Evolutionary conservation across 2,329 filamentous ascomycete species (phyloP).

Genomic region (Hymenoscyphus scutula): DNA sequence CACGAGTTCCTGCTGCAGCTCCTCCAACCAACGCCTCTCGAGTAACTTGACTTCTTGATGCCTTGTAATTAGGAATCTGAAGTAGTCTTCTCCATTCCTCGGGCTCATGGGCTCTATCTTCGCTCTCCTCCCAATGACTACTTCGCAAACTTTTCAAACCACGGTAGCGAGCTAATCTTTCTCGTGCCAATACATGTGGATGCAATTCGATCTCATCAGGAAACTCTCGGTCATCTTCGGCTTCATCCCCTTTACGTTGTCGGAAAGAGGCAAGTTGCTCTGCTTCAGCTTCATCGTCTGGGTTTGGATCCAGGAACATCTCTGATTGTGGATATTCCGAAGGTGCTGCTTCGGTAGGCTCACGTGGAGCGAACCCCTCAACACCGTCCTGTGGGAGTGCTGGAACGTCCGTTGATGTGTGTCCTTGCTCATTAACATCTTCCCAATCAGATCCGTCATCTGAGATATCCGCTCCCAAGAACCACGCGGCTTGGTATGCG

Average conservation of each 20-base stretch:
- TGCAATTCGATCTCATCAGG: slow-evolving; percentile 95
- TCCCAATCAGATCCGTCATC: slow-evolving; percentile 81
- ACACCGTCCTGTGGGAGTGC: slow-evolving; percentile 79
- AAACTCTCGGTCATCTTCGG: slow-evolving; percentile 88
- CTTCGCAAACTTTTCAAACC: slow-evolving; percentile 89
- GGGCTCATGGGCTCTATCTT: slow-evolving; percentile 83
- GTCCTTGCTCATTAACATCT: slow-evolving; percentile 61
- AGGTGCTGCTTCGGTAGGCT: slow-evolving; percentile 72
- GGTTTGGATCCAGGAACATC: slow-evolving; percentile 74
- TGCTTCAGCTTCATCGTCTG: slow-evolving; percentile 78
- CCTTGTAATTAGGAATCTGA: slow-evolving; percentile 85
- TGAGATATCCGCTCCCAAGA: slow-evolving; percentile 71
- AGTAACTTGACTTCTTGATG: slow-evolving; percentile 70
- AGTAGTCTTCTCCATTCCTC: slow-evolving; percentile 86
- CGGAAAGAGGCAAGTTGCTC: slow-evolving; percentile 80
- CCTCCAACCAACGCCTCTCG: slow-evolving; percentile 88
- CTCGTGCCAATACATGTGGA: slow-evolving; percentile 79
- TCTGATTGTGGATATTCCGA: slow-evolving; percentile 94
- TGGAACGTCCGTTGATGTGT: slow-evolving; percentile 50
- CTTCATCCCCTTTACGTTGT: slow-evolving; percentile 72
- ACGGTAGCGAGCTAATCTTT: slow-evolving; percentile 81
- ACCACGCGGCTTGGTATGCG: slow-evolving; percentile 93
- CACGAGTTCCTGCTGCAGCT: slow-evolving; percentile 77
- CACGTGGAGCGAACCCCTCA: slow-evolving; percentile 64
- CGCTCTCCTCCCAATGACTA: slow-evolving; percentile 83